Evolutionary conservation across 129 eudicot species (phyloP), one percentile per base, ranked within the genome.

Genomic region (Flaveria sonorensis): DNA sequence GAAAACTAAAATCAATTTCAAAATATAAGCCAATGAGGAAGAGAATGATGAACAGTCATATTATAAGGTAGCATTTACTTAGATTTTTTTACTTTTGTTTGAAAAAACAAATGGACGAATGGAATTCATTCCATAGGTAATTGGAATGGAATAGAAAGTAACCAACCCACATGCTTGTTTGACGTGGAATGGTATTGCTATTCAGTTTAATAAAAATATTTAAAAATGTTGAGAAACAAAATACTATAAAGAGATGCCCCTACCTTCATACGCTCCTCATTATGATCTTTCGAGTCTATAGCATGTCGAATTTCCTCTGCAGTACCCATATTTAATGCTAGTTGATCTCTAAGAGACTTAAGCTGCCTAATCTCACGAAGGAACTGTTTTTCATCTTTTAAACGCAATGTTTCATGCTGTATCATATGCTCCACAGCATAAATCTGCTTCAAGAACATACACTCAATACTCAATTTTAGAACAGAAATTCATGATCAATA

Each of bases 291-390:
- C 68, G 83, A 82, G 36, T 86, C 84, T 80, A 87, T 71, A 46
- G 97, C 92, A 83, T 83, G 87, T 84, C 81, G 87, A 66, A 87
- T 70, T 76, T 87, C 96, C 45, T 92, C 93, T 47, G 79, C 80
- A 81, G 79, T 87, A 13, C 86, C 92, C 82, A 89, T 73, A 75
- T 84, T 84, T 40, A 88, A 85, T 11, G 86, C 73, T 26, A 87
- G 74, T 57, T 87, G 84, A 24, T 86, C 91, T 8, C 91, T 86
- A 62, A 81, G 87, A 39, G 76, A 82, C 68, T 83, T 92, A 79
- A 87, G 80, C 67, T 74, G 88, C 75, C 86, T 89, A 63, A 89
- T 92, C 77, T 89, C 88, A 62, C 89, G 93, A 70, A 89, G 85
- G 72, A 86, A 52, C 51, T 72, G 82, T 39, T 86, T 92, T 76